These are phyloP conservation scores for Rhodotorula paludigena DNA, from an alignment of 768 basidiomycete species.

Conservation along the genomic window DNA sequence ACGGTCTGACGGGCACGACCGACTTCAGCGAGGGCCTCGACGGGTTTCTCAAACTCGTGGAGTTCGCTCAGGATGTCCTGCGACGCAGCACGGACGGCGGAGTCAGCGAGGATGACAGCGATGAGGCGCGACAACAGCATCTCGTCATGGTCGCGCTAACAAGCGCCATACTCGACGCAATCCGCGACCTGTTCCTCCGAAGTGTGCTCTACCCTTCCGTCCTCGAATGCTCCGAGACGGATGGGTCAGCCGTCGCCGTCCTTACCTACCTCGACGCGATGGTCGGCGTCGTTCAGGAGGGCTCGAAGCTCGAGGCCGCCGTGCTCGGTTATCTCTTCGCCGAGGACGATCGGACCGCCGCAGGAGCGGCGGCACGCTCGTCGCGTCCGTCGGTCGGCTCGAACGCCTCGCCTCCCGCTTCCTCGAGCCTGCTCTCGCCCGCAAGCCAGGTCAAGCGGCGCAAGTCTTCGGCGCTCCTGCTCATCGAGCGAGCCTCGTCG, in stretches of 20 bases:
- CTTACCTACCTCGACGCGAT: conserved; percentile 91
- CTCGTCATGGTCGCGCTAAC: conserved; percentile 75
- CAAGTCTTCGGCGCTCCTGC: conserved; percentile 83
- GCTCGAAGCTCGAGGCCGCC: conserved; percentile 60
- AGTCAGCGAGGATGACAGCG: conserved; percentile 5
- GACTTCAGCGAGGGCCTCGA: conserved; percentile 77
- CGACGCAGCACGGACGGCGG: conserved; percentile 42
- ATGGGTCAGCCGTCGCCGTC: conserved; percentile 94
- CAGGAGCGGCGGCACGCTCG: not conserved
- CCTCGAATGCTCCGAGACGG: conserved; percentile 81
- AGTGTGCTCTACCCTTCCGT: conserved; percentile 90
- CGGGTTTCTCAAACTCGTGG: conserved; percentile 81
- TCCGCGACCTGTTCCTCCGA: conserved; percentile 80
- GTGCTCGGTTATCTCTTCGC: conserved; percentile 74
- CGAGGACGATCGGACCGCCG: conserved; percentile 61
- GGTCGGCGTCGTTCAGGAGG: conserved; percentile 66
- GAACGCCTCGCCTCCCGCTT: conserved; percentile 1
- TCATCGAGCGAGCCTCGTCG: conserved; percentile 71
- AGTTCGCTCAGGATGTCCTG: conserved; percentile 85
- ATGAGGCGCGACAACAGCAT: conserved; percentile 46
- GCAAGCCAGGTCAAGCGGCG: conserved; percentile 50
- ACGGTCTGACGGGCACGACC: conserved; percentile 68
- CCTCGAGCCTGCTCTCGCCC: conserved; percentile 1
- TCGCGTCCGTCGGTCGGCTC: not conserved
- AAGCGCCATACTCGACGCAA: conserved; percentile 72